phyloP scores from a whole-genome alignment of 192 early-diverging fungal genomes.

The Coemansia sp. region DNA sequence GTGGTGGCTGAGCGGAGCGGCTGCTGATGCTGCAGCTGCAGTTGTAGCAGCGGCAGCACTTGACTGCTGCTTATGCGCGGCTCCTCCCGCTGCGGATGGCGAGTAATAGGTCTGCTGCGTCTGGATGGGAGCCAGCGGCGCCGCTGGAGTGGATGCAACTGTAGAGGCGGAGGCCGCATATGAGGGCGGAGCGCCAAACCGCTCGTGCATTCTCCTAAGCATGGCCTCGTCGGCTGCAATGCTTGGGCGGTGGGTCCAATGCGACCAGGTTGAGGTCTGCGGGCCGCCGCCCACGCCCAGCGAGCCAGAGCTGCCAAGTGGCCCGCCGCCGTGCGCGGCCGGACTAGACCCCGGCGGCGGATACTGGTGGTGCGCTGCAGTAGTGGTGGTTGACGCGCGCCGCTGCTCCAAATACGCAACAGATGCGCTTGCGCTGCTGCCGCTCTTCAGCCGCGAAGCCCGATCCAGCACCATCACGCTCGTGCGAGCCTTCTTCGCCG shows the following conservation, averaged over 20 bases:
- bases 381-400: constrained; percentile 29
- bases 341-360: constrained; percentile 14
- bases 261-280: constrained; percentile 30
- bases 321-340: background rate
- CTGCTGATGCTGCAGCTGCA: background rate
- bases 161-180: background rate
- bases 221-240: constrained; percentile 56
- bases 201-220: constrained; percentile 53
- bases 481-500: constrained; percentile 54
- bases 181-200: constrained; percentile 31
- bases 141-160: background rate
- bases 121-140: background rate
- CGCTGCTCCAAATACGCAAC: constrained; percentile 38
- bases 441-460: constrained; percentile 29
- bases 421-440: constrained; percentile 15
- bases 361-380: constrained; percentile 12
- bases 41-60: background rate
- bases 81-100: background rate
- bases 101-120: constrained; percentile 7
- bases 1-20: constrained; percentile 10
- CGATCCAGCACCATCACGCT: constrained; percentile 17
- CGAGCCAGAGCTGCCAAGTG: background rate
- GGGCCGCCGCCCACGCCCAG: background rate
- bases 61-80: constrained; percentile 1
- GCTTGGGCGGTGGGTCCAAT: constrained; percentile 53